Base-by-base conservation (phyloP, 345 rosid species). In the Pugionium cornutum region DNA sequence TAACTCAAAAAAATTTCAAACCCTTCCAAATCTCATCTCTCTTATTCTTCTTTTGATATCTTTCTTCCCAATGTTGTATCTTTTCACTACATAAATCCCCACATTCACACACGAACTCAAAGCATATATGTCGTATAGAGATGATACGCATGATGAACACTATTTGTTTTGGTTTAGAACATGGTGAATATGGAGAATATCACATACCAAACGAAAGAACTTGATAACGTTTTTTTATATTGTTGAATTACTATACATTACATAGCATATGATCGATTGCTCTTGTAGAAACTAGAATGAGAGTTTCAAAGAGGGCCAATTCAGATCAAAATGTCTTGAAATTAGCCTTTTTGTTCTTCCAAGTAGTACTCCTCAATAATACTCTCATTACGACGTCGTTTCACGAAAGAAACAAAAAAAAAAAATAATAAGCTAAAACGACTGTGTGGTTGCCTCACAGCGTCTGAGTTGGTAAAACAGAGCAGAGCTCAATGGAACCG, bases 401-500 rank as follows among this genome's bases (percentile, higher is more conserved):
- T 31, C 2, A 10, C 3, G 26, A 48, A 45, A 4, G 2, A 49
- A 65, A 11, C 32, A 25, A 48, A 64, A 29, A 45, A 36, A 66
- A 61, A 36, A 36, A 66, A 62, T 26, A 29, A 44, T 33, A 47
- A 32, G 58, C 68, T 66, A 53, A 45, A 59, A 53, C 64, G 73
- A 55, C 73, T 48, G 3, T 2, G 27, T 55, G 45, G 61, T 64
- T 58, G 37, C 76, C 76, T 76, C 60, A 81, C 66, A 70, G 41
- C 49, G 78, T 50, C 67, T 68, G 80, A 69, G 73, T 25, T 1
- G 85, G 57, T 37, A 60, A 63, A 53, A 84, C 82, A 72, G 83
- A 77, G 72, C 89, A 84, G 7, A 94, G 74, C 82, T 94, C 97
- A 7, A 90, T 74, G 5, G 97, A 88, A 8, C 99, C 95, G 28